A percentile compares a stretch with the other conserved stretches of the same genome.
Conservation (phyloP, 2,329 filamentous ascomycete species). For the Penicillium sp. region DNA sequence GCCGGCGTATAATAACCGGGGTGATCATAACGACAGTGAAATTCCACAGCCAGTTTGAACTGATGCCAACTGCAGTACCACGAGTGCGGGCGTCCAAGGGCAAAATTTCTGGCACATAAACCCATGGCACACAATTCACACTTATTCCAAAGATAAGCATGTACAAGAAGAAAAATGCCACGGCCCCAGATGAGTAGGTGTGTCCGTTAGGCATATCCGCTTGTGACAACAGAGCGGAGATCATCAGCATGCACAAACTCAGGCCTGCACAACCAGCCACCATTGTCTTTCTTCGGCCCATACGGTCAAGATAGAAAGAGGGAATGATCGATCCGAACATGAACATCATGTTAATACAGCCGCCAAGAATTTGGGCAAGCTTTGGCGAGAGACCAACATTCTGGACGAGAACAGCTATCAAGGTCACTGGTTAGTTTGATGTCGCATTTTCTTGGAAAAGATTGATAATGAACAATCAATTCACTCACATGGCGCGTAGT, state of each 20-base stretch:
- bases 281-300: background rate
- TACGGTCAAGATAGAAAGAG: background rate
- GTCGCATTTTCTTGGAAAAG: too few species aligned
- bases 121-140: constrained; percentile 20
- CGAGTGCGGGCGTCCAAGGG: constrained; percentile 24
- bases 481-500: constrained; percentile 21
- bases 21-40: constrained; percentile 27
- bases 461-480: constrained; percentile 21
- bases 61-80: constrained; percentile 24
- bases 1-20: constrained; percentile 32
- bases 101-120: constrained; percentile 28
- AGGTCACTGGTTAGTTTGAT: too few species aligned
- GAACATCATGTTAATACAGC: constrained; percentile 1
- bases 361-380: background rate
- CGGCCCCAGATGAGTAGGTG: constrained; percentile 12
- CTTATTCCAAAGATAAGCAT: constrained; percentile 12
- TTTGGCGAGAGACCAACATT: background rate
- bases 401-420: background rate
- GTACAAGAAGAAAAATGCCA: constrained; percentile 38
- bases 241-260: background rate
- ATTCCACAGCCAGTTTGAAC: constrained; percentile 28
- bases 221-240: background rate
- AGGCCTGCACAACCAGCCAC: background rate
- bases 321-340: background rate
- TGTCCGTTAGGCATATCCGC: background rate